Base-by-base conservation (phyloP, 345 rosid species). In the Arabidopsis suecica region DNA sequence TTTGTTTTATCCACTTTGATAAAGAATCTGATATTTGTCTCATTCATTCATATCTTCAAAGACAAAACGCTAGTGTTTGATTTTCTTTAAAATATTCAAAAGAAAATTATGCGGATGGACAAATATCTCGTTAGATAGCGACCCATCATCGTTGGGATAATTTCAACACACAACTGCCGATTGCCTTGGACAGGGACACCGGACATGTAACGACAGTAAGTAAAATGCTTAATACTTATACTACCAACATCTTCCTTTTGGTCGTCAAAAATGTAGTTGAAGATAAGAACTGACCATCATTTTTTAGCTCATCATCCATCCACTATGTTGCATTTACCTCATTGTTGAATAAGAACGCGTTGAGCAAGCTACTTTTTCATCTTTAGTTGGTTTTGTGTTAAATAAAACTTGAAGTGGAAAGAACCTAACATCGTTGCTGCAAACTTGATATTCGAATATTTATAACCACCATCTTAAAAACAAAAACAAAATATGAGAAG, bases 51-150 rank as follows among this genome's bases (percentile, higher is more conserved):
- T 28, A 28, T 14, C 7, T 54, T 40, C 44, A 16, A 42, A 64
- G 9, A 63, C 61, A 54, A 62, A 51, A 62, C 3, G 69, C 22
- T 59, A 30, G 23, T 51, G 76, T 54, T 18, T 28, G 32, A 28
- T 9, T 22, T 34, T 13, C 14, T 10, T 14, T n/a, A 50, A 49
- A 41, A 63, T 32, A 41, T 53, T 73, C 70, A 54, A 63, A 73
- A 53, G 1, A 73, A 63, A 63, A 30, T 22, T 32, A 64, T 63
- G 70, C 47, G 36, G 16, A 54, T 54, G 63, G 53, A 73, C 56
- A 54, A 48, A 64, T 42, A 54, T 53, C 64, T 64, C 36, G 64
- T 56, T 37, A 33, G 77, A 64, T 64, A 54, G 62, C 42, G 64
- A 64, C 71, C 30, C 56, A 12, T 73, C 77, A 9, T 6, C 8